Conservation (phyloP, 2,329 filamentous ascomycete species). For the Fusarium heterosporum region DNA sequence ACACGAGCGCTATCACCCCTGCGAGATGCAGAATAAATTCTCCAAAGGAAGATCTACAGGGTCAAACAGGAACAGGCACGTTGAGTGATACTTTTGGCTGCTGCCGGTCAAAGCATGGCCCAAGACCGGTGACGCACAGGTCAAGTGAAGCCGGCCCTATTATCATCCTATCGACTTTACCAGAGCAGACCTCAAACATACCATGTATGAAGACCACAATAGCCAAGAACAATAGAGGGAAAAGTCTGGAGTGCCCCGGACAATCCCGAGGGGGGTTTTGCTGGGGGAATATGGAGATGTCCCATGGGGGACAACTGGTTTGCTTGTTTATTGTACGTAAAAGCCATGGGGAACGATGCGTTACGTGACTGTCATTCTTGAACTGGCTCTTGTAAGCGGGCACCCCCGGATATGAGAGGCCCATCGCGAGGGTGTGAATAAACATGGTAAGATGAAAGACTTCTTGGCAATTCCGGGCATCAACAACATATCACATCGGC, state of each 20-base stretch:
- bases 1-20: constrained; percentile 14
- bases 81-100: constrained; percentile 14
- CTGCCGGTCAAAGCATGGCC: constrained; percentile 12
- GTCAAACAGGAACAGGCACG: constrained; percentile 14
- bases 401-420: constrained; percentile 1
- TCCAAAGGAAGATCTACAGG: constrained; percentile 20
- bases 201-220: not conserved
- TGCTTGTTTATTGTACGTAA: constrained; percentile 44
- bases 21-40: not conserved
- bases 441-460: not conserved
- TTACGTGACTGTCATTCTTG: constrained; percentile 11
- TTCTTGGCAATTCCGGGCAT: constrained; percentile 10
- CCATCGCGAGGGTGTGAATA: not conserved
- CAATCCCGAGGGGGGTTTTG: constrained; percentile 15
- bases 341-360: constrained; percentile 17
- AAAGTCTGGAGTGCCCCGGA: constrained; percentile 41
- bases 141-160: not conserved
- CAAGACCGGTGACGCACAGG: constrained; percentile 27
- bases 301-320: constrained; percentile 40
- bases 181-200: not conserved
- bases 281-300: constrained; percentile 35
- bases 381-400: constrained; percentile 1
- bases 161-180: not conserved
- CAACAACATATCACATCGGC: constrained; percentile 1
- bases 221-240: constrained; percentile 14